These are phyloP conservation scores for Pseudocercospora fuligena DNA, from an alignment of 2,329 filamentous ascomycete genomes.

Conservation along the genomic window DNA sequence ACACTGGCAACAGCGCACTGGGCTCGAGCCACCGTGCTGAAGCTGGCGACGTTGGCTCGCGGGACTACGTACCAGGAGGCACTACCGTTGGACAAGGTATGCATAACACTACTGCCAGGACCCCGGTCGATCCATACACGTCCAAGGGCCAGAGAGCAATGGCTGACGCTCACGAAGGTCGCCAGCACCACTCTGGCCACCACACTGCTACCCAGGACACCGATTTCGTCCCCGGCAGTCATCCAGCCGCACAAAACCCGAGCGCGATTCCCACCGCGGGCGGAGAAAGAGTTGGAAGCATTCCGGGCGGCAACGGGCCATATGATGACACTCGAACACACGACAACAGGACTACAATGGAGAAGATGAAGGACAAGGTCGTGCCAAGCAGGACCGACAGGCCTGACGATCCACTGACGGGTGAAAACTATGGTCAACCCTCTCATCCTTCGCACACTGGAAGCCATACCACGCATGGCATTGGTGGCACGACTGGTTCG, in stretches of 20 bases:
- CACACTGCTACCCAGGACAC: slow-evolving; percentile 8
- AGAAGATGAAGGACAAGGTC: slow-evolving; percentile 25
- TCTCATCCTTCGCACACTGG: slow-evolving; percentile 7
- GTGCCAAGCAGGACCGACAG: slow-evolving; percentile 15
- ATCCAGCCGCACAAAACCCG: slow-evolving; percentile 31
- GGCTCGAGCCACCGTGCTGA: slow-evolving; percentile 19
- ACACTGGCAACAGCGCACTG: slow-evolving; percentile 9
- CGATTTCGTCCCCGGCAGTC: slow-evolving; percentile 24
- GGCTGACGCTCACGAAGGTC: slow-evolving; percentile 20
- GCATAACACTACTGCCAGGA: slow-evolving; percentile 12
- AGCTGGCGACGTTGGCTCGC: slow-evolving; percentile 15
- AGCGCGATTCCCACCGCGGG: slow-evolving; percentile 38
- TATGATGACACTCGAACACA: neutral
- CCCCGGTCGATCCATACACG: slow-evolving; percentile 26
- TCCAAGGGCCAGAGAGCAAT: slow-evolving; percentile 25
- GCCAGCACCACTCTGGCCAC: neutral
- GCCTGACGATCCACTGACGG: slow-evolving; percentile 24
- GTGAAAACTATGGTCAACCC: slow-evolving; percentile 20
- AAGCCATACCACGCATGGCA: neutral
- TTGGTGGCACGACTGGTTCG: neutral
- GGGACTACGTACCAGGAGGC: slow-evolving; percentile 10
- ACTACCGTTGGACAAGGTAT: slow-evolving; percentile 14
- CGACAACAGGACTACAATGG: slow-evolving; percentile 23
- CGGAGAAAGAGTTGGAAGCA: slow-evolving; percentile 30
- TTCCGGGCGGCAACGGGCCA: slow-evolving; percentile 4